Conservation (phyloP, 768 basidiomycete genomes). For the Russula sp. region DNA sequence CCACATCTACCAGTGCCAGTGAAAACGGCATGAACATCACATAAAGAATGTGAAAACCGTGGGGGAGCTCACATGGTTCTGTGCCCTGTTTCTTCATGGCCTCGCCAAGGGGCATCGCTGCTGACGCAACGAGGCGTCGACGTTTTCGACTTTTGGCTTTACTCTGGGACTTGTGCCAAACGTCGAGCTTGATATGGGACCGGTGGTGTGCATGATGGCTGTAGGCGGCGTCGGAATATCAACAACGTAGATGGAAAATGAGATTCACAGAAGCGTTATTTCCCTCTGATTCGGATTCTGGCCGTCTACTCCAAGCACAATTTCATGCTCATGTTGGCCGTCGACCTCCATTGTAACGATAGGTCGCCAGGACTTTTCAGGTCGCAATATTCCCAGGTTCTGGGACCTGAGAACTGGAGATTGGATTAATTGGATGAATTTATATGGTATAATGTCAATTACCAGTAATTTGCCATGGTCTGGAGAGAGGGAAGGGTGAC, state of each 20-base stretch:
- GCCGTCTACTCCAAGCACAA: slow-evolving; percentile 61
- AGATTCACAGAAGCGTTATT: slow-evolving; percentile 52
- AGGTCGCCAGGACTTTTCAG: slow-evolving; percentile 66
- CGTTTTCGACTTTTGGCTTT: slow-evolving; percentile 59
- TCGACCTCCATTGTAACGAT: slow-evolving; percentile 58
- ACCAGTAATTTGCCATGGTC: slow-evolving; percentile 37
- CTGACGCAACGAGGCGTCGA: slow-evolving; percentile 52
- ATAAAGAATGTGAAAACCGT: not conserved
- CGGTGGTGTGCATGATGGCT: slow-evolving; percentile 43
- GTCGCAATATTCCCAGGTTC: slow-evolving; percentile 45
- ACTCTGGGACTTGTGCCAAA: slow-evolving; percentile 57
- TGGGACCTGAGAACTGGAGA: slow-evolving; percentile 42
- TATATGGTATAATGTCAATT: not conserved
- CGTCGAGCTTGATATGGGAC: slow-evolving; percentile 50
- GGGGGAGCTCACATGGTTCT: slow-evolving; percentile 44
- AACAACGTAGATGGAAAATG: not conserved
- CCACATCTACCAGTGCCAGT: slow-evolving; percentile 18
- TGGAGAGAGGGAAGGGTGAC: slow-evolving; percentile 15
- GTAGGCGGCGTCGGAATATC: not conserved
- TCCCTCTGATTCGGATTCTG: slow-evolving; percentile 66
- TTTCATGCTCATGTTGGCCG: slow-evolving; percentile 51
- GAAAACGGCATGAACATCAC: not conserved
- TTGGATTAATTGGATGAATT: not conserved
- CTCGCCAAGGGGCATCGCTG: slow-evolving; percentile 52
- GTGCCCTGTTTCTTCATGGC: slow-evolving; percentile 48